phyloP scores from a whole-genome alignment of 1,284 basidiomycete genomes.

The Sporisorium exsertum region DNA sequence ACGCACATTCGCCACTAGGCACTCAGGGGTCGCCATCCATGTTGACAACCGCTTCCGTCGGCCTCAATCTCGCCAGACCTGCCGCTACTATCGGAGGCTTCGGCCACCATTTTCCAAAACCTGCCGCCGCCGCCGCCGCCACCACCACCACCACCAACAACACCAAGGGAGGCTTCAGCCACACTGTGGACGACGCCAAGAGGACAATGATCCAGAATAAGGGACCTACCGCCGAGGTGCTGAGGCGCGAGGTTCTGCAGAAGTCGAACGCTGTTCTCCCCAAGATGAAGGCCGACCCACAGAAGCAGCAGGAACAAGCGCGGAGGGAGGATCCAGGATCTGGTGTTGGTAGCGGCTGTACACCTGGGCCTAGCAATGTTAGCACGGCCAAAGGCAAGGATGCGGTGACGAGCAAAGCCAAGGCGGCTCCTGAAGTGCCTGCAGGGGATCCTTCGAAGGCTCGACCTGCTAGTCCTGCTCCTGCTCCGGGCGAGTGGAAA shows the following conservation, averaged over 20 bases:
- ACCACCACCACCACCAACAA: too few species aligned
- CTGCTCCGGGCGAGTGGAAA: background rate
- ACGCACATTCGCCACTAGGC: background rate
- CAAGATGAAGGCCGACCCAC: background rate
- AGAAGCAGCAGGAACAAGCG: background rate
- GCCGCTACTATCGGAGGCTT: background rate
- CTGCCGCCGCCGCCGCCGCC: too few species aligned
- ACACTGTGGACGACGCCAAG: background rate
- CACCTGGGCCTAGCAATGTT: background rate
- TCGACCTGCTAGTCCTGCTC: background rate
- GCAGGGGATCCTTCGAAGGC: background rate
- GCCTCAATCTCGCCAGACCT: conserved; percentile 16
- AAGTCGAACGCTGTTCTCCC: background rate
- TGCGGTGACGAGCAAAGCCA: background rate
- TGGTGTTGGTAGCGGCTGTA: background rate
- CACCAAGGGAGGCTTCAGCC: background rate
- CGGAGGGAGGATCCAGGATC: too few species aligned
- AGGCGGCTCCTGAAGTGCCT: background rate
- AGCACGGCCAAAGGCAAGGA: too few species aligned
- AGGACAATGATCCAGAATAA: background rate
- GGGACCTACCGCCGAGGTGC: conserved; percentile 1
- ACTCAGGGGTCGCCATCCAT: background rate
- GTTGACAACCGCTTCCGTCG: conserved; percentile 9
- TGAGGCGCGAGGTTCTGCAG: background rate
- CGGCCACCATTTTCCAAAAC: background rate